Conservation (phyloP, 164 flowering plant genomes). For the Litsea cubeba region DNA sequence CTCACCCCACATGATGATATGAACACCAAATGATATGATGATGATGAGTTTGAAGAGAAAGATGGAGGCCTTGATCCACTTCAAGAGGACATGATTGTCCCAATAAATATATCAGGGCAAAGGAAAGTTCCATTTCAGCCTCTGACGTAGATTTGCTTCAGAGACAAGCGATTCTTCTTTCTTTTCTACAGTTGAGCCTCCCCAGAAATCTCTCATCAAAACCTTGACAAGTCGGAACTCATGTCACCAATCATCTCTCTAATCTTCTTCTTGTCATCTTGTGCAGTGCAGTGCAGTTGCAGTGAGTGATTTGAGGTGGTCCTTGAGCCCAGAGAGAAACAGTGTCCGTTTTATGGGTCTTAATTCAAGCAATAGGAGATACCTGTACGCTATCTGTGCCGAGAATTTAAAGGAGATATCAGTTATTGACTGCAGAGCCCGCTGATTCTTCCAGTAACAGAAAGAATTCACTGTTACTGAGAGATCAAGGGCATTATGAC, state of each 20-base stretch:
- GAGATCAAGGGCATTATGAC: too few species aligned
- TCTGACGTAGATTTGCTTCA: conserved; percentile 25
- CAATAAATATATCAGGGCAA: neutral
- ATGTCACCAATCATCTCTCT: neutral
- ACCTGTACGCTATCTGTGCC: neutral
- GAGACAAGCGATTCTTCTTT: conserved; percentile 28
- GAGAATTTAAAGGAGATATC: neutral
- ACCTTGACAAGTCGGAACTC: conserved; percentile 14
- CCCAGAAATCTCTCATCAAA: neutral
- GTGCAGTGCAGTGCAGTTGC: too few species aligned
- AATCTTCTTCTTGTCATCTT: neutral
- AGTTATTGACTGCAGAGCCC: conserved; percentile 10
- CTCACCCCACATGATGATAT: conserved; percentile 14
- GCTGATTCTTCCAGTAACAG: conserved; percentile 4
- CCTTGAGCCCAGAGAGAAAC: neutral
- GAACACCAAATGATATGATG: neutral
- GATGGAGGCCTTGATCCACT: conserved; percentile 4
- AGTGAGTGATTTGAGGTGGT: neutral
- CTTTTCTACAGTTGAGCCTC: conserved; percentile 14
- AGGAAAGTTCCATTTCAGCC: neutral
- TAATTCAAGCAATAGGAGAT: neutral
- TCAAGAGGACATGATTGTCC: conserved; percentile 3
- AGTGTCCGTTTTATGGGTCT: neutral
- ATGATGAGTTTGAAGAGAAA: conserved; percentile 3
- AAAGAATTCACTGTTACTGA: neutral